A percentile compares a stretch with the other conserved stretches of the same genome.
These are phyloP conservation scores for Annulohypoxylon bovei DNA, from an alignment of 495 filamentous ascomycete species.

Conservation along the genomic window DNA sequence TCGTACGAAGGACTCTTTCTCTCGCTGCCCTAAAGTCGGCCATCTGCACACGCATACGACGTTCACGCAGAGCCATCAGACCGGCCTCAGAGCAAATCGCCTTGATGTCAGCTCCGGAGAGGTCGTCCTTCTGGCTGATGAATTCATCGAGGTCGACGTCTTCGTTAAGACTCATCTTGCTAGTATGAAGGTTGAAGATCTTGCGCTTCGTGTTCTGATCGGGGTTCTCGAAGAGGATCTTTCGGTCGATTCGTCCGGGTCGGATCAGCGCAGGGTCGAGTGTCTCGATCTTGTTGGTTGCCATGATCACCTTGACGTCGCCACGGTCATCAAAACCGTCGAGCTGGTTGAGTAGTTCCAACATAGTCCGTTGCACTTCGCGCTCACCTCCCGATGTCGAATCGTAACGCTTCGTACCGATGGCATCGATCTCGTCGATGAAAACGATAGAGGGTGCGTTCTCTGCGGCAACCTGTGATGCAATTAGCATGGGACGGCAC, in stretches of 20 bases:
- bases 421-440: slow-evolving; percentile 99
- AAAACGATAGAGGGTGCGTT: slow-evolving; percentile 98
- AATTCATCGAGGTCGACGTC: slow-evolving; percentile 99
- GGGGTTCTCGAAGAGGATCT: slow-evolving; percentile 99
- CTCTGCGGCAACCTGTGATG: slow-evolving; percentile 80
- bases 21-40: slow-evolving; percentile 93
- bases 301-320: slow-evolving; percentile 99
- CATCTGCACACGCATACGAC: slow-evolving; percentile 99
- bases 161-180: slow-evolving; percentile 95
- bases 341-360: slow-evolving; percentile 97
- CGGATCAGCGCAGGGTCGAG: slow-evolving; percentile 96
- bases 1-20: slow-evolving; percentile 97
- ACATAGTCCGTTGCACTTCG: slow-evolving; percentile 98
- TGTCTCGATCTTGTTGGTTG: slow-evolving; percentile 99
- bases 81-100: slow-evolving; percentile 98
- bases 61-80: slow-evolving; percentile 92
- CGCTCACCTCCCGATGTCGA: slow-evolving; percentile 96
- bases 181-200: slow-evolving; percentile 99
- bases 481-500: slow-evolving; percentile 34
- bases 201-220: slow-evolving; percentile 99
- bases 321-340: slow-evolving; percentile 99
- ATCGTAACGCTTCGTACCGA: slow-evolving; percentile 98
- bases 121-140: slow-evolving; percentile 97
- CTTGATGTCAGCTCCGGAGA: slow-evolving; percentile 98
- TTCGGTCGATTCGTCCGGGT: slow-evolving; percentile 97